phyloP scores from a whole-genome alignment of 768 basidiomycete species.

The Rhodotorula babjevae region DNA sequence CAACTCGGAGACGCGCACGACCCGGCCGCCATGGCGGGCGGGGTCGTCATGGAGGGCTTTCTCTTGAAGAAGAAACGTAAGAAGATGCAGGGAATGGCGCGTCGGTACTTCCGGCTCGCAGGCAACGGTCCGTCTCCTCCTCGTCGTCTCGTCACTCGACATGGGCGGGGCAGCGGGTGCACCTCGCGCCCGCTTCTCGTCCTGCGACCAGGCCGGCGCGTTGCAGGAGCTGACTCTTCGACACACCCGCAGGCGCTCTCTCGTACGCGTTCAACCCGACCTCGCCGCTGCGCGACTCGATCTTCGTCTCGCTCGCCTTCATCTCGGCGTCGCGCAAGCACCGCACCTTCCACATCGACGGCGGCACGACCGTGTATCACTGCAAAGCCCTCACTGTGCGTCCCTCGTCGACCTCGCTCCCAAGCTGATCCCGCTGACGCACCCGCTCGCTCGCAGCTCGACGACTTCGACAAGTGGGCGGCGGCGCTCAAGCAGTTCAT shows the following conservation, averaged over 20 bases:
- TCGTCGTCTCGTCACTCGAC: neutral
- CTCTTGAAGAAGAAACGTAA: conserved; percentile 39
- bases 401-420: neutral
- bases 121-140: neutral
- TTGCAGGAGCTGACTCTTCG: neutral
- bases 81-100: conserved; percentile 32
- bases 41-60: conserved; percentile 28
- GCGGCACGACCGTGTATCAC: conserved; percentile 33
- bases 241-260: conserved; percentile 9
- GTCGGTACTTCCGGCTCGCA: conserved; percentile 23
- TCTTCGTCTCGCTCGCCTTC: conserved; percentile 28
- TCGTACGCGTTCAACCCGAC: conserved; percentile 37
- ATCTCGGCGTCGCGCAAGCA: conserved; percentile 26
- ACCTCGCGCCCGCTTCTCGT: too few species aligned
- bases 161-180: too few species aligned
- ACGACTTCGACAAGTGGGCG: conserved; percentile 37
- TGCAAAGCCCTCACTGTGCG: conserved; percentile 33
- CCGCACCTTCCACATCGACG: conserved; percentile 33
- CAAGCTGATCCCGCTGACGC: neutral
- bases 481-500: conserved; percentile 24
- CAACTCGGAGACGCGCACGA: neutral
- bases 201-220: too few species aligned
- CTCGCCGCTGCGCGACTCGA: conserved; percentile 31
- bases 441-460: neutral
- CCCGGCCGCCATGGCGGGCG: neutral